Evolutionary conservation across 2,329 filamentous ascomycete genomes (phyloP).

Genomic region (Diplodia seriata): DNA sequence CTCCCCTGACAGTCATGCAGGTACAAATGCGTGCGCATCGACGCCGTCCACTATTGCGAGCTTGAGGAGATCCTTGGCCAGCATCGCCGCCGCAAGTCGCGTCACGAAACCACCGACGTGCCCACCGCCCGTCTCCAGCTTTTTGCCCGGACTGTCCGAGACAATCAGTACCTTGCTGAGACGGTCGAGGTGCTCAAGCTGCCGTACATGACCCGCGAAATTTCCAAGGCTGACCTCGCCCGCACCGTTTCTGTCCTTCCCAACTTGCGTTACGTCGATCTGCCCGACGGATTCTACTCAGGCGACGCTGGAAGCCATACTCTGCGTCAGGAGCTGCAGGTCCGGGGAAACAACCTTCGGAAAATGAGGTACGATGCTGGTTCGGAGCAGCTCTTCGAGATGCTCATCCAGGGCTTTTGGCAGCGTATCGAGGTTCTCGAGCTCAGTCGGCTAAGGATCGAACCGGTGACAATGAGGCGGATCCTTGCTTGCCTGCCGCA

Average conservation of each 20-base stretch:
- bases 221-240: conserved; percentile 81
- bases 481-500: conserved; percentile 71
- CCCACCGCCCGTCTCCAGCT: conserved; percentile 77
- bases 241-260: conserved; percentile 84
- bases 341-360: conserved; percentile 79
- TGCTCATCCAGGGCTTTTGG: conserved; percentile 73
- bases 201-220: conserved; percentile 93
- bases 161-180: conserved; percentile 73
- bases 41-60: conserved; percentile 92
- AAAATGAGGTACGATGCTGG: conserved; percentile 88
- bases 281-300: conserved; percentile 85
- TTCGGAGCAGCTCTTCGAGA: conserved; percentile 77
- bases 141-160: conserved; percentile 81
- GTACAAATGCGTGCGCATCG: conserved; percentile 89
- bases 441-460: conserved; percentile 70
- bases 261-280: conserved; percentile 85
- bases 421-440: conserved; percentile 75
- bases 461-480: conserved; percentile 72
- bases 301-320: conserved; percentile 79
- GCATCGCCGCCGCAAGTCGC: conserved; percentile 61
- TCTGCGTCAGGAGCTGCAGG: conserved; percentile 83
- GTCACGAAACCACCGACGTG: conserved; percentile 80
- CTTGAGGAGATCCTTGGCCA: conserved; percentile 83
- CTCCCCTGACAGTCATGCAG: conserved; percentile 53
- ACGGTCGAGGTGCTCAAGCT: conserved; percentile 82